Evolutionary conservation across 2,329 filamentous ascomycete genomes (phyloP), one percentile per base, ranked within the genome.

Genomic region (Monosporascus ibericus): DNA sequence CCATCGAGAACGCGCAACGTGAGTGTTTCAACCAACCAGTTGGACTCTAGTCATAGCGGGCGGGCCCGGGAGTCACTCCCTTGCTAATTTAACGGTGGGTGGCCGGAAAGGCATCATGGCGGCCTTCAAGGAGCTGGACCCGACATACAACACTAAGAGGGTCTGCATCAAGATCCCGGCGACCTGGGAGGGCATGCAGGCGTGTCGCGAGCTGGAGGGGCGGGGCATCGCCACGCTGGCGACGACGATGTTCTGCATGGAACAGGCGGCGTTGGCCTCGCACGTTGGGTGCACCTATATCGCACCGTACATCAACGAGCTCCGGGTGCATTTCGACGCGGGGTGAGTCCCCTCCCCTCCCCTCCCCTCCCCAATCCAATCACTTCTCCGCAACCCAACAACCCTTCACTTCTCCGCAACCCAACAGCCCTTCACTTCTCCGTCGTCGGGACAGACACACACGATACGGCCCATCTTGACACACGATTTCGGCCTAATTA

Each of bases 221-320:
- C 66, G 72, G 9, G 79, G 79, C 1, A 78, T 85, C n/a, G 69
- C 72, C 1, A 85, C 83, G 0, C 69, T 86, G 3, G 81, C 80
- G 0, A 87, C 84, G 0, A 84, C 81, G 2, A 69, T 87, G 47
- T 87, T 86, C 60, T 79, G 77, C 44, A 73, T 85, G 59, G 73
- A 80, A 40, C 84, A 86, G 62, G 83, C 81, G 0, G 72, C 73
- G 1, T 68, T 85, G 1, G 83, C 84, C 0, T 77, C 74, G 1
- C 76, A 82, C 48, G 78, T 75, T 0, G 73, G 75, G 4, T 86
- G 82, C 58, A 76, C 75, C 1, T 86, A 85, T 59, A 80, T 87
- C 44, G 81, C 83, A 0, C 84, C 84, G 0, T 87, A 85, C 55
- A 79, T 86, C 30, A 85, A 86, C 60, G 82, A 86, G 57, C 68